These are phyloP conservation scores for Dorcoceras hygrometricum DNA, from an alignment of 257 asterid species.

Conservation along the genomic window DNA sequence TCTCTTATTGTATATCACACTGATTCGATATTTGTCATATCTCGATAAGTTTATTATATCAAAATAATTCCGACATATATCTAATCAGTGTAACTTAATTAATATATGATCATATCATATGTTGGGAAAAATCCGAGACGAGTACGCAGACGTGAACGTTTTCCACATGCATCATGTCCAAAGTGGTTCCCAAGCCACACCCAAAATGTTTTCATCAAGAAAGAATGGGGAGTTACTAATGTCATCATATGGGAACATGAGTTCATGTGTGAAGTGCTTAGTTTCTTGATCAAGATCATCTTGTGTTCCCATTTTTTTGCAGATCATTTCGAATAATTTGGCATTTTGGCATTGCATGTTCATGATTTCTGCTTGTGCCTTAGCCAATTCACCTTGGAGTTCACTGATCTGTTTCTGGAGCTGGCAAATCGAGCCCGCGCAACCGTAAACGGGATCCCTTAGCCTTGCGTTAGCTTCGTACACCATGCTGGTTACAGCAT, in stretches of 20 bases:
- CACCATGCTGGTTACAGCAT: conserved; percentile 59
- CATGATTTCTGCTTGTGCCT: conserved; percentile 43
- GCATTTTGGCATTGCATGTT: conserved; percentile 48
- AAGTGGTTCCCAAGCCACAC: conserved; percentile 49
- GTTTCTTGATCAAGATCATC: conserved; percentile 9
- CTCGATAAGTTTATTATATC: too few species aligned
- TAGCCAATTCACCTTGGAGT: conserved; percentile 51
- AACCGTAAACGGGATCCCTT: conserved; percentile 51
- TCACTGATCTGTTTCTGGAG: conserved; percentile 48
- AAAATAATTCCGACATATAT: not conserved
- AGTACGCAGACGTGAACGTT: not conserved
- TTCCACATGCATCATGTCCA: conserved; percentile 32
- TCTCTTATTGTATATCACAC: too few species aligned
- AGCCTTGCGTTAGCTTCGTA: conserved; percentile 55
- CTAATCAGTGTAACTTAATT: conserved; percentile 11
- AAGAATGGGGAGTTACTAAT: conserved; percentile 24
- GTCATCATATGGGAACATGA: conserved; percentile 19
- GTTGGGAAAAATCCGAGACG: not conserved
- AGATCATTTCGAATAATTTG: conserved; percentile 32
- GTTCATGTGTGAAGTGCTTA: not conserved
- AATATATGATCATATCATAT: not conserved
- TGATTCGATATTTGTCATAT: not conserved
- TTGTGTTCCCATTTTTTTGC: conserved; percentile 24
- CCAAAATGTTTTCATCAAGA: conserved; percentile 38
- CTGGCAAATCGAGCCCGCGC: conserved; percentile 49